phyloP scores from a whole-genome alignment of 495 filamentous ascomycete genomes.

The Durotheca rogersii region DNA sequence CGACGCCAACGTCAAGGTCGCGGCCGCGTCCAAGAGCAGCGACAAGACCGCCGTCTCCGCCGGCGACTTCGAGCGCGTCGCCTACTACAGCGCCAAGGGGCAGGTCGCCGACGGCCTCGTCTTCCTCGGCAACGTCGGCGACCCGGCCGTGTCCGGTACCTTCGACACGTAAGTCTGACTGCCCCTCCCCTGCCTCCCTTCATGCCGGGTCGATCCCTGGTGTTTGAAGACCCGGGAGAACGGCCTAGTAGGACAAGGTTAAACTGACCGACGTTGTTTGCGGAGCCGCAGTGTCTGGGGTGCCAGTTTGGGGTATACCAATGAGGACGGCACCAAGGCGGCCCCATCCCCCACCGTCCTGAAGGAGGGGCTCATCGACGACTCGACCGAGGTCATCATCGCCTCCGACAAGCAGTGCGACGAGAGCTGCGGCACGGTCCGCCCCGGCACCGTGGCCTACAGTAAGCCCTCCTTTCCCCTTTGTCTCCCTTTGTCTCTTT shows the following conservation, averaged over 20 bases:
- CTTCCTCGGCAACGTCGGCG: conserved; percentile 67
- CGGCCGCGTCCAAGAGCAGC: background rate
- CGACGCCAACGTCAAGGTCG: background rate
- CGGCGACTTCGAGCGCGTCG: conserved; percentile 41
- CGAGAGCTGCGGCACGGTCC: conserved; percentile 56
- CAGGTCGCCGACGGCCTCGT: conserved; percentile 56
- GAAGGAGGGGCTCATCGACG: conserved; percentile 50
- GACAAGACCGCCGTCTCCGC: conserved; percentile 25
- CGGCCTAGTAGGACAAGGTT: background rate
- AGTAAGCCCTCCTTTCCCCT: conserved; percentile 45
- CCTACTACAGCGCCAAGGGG: conserved; percentile 57
- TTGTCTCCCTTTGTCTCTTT: background rate
- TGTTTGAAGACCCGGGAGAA: background rate
- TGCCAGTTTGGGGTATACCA: conserved; percentile 61
- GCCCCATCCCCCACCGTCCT: conserved; percentile 53
- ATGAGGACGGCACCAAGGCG: conserved; percentile 50
- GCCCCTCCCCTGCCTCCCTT: too few species aligned
- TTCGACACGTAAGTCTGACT: conserved; percentile 53
- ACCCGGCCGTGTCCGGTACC: conserved; percentile 54
- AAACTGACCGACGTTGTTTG: conserved; percentile 2
- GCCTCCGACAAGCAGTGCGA: conserved; percentile 60
- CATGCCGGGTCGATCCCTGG: too few species aligned
- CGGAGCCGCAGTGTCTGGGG: conserved; percentile 53
- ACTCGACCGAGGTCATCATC: conserved; percentile 62
- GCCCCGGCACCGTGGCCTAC: conserved; percentile 59